Base-by-base conservation (phyloP, 345 rosid genomes). In the Brassica rapa region DNA sequence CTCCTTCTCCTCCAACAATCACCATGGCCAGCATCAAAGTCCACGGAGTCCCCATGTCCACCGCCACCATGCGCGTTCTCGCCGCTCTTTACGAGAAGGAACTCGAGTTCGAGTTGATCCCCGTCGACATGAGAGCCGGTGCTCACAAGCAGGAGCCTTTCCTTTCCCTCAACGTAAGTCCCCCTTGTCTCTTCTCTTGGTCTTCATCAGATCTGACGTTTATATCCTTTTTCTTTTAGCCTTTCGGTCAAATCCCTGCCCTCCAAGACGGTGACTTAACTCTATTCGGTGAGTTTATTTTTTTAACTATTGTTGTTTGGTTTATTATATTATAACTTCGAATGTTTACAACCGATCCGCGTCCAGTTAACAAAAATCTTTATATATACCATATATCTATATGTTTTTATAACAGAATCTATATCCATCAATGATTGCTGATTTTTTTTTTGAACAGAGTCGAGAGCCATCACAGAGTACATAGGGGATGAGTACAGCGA, bases 81-180 rank as follows among this genome's bases (percentile, higher is more conserved):
- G 87, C 77, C 9, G 16, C 82, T 81, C 91, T 88, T 4, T 76
- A 85, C 77, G 96, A 93, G 89, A 91, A 91, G 68, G 88, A 77
- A 0, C 63, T 88, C 7, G 87, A 84, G 0, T 93, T 86, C 62
- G 88, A 88, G 78, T 49, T 93, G 1, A 74, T 86, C 72, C 63
- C 57, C 3, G 85, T 93, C 7, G 77, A 91, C 70, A 25, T 89
- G 90, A 32, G 4, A 19, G 72, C 83, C 5, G 89, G 89, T 8
- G 93, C 86, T 41, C 98, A 91, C 80, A 93, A 93, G 73, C 72
- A 76, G 29, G 87, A 88, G 25, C 72, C 87, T 27, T 84, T 27
- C 79, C 35, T 89, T n/a, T 66, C 89, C 82, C 86, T 85, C 77
- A 92, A 89, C 74, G 96, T 92, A 78, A 60, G 7, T 9, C 62